A percentile compares a stretch with the other conserved stretches of the same genome.
Conservation (phyloP, 208 protist species). For the Trichomonas gallinae region DNA sequence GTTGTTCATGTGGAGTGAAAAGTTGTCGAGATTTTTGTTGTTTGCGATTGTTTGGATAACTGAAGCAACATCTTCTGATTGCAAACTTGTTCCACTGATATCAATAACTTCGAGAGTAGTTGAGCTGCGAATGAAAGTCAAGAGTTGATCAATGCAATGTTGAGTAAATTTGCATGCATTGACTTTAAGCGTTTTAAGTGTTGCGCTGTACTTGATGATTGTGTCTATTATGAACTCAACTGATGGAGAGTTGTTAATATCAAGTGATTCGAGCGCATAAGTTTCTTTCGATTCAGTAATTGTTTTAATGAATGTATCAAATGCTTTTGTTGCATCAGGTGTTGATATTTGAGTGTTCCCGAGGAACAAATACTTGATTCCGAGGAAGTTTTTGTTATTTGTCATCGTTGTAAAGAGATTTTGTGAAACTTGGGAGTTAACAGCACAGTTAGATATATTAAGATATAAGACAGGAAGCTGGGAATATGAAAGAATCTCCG, state of each 20-base stretch:
- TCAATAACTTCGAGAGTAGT: not conserved
- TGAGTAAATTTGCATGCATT: not conserved
- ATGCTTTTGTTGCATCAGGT: not conserved
- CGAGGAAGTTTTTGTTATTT: not conserved
- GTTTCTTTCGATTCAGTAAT: not conserved
- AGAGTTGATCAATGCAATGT: not conserved
- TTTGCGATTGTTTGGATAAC: not conserved
- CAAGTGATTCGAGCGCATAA: not conserved
- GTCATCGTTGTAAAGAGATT: not conserved
- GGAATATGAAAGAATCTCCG: not conserved
- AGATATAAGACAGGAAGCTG: not conserved
- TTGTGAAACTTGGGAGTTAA: not conserved
- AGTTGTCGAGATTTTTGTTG: not conserved
- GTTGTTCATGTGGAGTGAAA: not conserved
- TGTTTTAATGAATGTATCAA: not conserved
- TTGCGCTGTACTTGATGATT: not conserved
- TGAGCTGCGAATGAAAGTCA: not conserved
- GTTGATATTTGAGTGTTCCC: not conserved
- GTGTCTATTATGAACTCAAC: not conserved
- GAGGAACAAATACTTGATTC: not conserved
- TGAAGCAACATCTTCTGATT: not conserved
- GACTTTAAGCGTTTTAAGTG: not conserved
- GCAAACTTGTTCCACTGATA: not conserved
- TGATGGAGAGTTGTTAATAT: not conserved
- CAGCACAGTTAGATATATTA: not conserved